Evolutionary conservation across 805 yeast genomes (phyloP), one percentile per base, ranked within the genome.

Genomic region (Yamadazyma sp.): DNA sequence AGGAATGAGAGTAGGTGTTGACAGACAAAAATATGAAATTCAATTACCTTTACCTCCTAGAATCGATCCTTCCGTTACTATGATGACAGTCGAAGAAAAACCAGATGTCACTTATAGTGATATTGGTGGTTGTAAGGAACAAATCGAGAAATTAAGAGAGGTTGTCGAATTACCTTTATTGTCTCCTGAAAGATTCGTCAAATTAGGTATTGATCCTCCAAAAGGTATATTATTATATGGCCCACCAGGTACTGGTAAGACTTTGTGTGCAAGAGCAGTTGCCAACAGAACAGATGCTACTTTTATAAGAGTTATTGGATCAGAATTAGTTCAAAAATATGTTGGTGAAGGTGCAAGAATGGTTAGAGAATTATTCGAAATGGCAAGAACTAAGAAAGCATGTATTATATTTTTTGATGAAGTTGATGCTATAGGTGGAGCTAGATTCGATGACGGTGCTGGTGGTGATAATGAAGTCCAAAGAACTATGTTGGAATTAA

Each of bases 331-430:
- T 20, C 99, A 93, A 62, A 93, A 93, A 61, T 93, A 93, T 60
- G 98, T 93, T 33, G 99, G 99, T 58, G 99, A 93, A 69, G 99
- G 99, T 69, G 98, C 98, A 4, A 80, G 98, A 58, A 93, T 93
- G 98, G 98, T 93, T 36, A 80, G 99, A 64, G 99, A 93, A 66
- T 75, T 93, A 54, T 93, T 93, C 53, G 98, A 93, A 60, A 89
- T 93, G 98, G 99, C 99, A 2, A 82, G 98, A 59, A 85, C 98
- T 23, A 93, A 93, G 65, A 89, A 91, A 57, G 98, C 98, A 2
- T 91, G 98, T 65, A 93, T 93, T 55, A 91, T 93, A 38, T 93
- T 93, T 66, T 93, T 93, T 55, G 99, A 93, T 65, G 99, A 93
- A 70, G 82, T 93, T 48, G 99, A 93, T 69, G 98, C 99, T 24